These are phyloP conservation scores for Metschnikowia drakensbergensis DNA, from an alignment of 805 yeast species.

Conservation along the genomic window DNA sequence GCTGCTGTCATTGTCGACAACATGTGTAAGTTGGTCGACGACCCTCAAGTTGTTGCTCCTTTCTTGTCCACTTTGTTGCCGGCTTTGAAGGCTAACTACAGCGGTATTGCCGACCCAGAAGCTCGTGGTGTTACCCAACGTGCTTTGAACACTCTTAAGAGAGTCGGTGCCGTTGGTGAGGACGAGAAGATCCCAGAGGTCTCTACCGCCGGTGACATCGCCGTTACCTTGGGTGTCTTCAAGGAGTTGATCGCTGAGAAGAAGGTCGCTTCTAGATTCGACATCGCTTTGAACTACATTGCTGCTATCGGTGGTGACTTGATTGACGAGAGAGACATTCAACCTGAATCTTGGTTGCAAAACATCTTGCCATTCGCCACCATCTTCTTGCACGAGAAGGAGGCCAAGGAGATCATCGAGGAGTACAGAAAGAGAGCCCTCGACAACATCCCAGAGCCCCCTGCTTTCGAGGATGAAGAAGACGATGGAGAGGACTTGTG, in stretches of 20 bases:
- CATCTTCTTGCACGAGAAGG: slow-evolving; percentile 89
- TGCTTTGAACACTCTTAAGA: slow-evolving; percentile 94
- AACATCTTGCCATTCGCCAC: slow-evolving; percentile 91
- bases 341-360: slow-evolving; percentile 87
- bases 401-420: slow-evolving; percentile 86
- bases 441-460: slow-evolving; percentile 97
- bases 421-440: slow-evolving; percentile 94
- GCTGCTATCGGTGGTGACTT: slow-evolving; percentile 98
- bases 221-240: slow-evolving; percentile 81
- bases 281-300: slow-evolving; percentile 70
- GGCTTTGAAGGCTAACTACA: slow-evolving; percentile 88
- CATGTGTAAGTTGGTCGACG: slow-evolving; percentile 99
- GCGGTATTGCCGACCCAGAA: slow-evolving; percentile 99
- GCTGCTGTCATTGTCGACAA: slow-evolving; percentile 99
- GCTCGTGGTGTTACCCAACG: slow-evolving; percentile 98
- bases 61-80: slow-evolving; percentile 95
- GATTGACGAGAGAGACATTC: slow-evolving; percentile 93
- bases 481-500: slow-evolving; percentile 99
- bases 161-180: slow-evolving; percentile 96
- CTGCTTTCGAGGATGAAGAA: slow-evolving; percentile 92
- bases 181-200: slow-evolving; percentile 93
- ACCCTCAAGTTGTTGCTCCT: slow-evolving; percentile 99
- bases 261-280: slow-evolving; percentile 74
- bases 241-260: slow-evolving; percentile 64
- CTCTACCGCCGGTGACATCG: slow-evolving; percentile 96